Conservation (phyloP, 768 basidiomycete genomes). For the Candolleomyces aberdarensis region DNA sequence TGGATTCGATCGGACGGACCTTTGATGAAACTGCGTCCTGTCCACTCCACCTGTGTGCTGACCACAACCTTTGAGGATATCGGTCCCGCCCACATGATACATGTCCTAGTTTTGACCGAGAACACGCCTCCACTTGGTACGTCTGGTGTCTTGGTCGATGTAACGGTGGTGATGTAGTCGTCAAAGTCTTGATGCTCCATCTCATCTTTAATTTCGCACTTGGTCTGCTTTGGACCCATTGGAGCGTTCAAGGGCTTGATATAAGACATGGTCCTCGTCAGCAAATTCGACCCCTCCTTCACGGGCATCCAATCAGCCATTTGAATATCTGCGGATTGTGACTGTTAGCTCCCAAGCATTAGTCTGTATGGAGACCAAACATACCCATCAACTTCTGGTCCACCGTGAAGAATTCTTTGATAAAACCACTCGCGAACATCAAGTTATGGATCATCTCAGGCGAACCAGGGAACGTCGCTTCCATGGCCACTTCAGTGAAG, state of each 20-base stretch:
- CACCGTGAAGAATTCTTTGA: slow-evolving; percentile 89
- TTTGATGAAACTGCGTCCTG: slow-evolving; percentile 94
- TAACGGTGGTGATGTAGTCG: slow-evolving; percentile 75
- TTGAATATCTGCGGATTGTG: slow-evolving; percentile 73
- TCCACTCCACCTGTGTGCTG: slow-evolving; percentile 94
- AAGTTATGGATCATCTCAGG: slow-evolving; percentile 95
- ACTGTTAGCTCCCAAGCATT: background rate
- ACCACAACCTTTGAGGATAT: slow-evolving; percentile 78
- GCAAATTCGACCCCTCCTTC: slow-evolving; percentile 56
- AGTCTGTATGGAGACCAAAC: slow-evolving; percentile 23
- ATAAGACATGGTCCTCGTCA: slow-evolving; percentile 90
- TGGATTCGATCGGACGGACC: slow-evolving; percentile 38
- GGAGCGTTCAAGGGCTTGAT: slow-evolving; percentile 88
- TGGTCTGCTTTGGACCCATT: slow-evolving; percentile 92
- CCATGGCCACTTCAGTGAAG: slow-evolving; percentile 70
- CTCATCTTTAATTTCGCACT: slow-evolving; percentile 94
- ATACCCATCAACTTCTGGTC: slow-evolving; percentile 86
- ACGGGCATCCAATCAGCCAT: slow-evolving; percentile 91
- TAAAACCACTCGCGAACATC: slow-evolving; percentile 94
- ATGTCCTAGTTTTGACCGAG: slow-evolving; percentile 90
- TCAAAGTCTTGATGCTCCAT: slow-evolving; percentile 78
- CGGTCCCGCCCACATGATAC: slow-evolving; percentile 89
- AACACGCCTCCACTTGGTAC: slow-evolving; percentile 94
- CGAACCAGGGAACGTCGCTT: slow-evolving; percentile 78
- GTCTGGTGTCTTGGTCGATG: slow-evolving; percentile 90